Percentiles rank a stretch among this genome's conserved stretches.
These are phyloP conservation scores for Xylaria sp. DNA, from an alignment of 495 filamentous ascomycete genomes.

Conservation along the genomic window DNA sequence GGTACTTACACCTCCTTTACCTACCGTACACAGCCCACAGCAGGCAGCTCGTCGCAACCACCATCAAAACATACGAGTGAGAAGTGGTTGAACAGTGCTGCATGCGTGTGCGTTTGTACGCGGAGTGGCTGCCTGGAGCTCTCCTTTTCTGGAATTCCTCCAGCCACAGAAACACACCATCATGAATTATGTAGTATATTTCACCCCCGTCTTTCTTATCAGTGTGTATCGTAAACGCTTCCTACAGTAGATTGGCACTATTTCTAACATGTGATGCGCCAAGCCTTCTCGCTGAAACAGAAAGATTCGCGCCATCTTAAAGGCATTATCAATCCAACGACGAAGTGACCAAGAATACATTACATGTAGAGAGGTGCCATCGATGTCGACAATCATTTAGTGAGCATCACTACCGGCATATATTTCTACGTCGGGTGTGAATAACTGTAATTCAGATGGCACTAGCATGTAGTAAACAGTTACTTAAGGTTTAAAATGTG, in stretches of 20 bases:
- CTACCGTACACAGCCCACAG: not conserved
- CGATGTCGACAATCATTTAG: not conserved
- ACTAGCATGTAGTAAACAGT: not conserved
- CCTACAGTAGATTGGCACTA: not conserved
- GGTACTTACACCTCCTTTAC: not conserved
- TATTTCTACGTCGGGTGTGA: not conserved
- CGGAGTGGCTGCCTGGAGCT: constrained; percentile 6
- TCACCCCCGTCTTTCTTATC: constrained; percentile 10
- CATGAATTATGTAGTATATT: not conserved
- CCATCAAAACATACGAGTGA: constrained; percentile 3
- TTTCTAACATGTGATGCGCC: constrained; percentile 27
- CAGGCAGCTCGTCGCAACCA: constrained; percentile 7
- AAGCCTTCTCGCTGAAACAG: constrained; percentile 22
- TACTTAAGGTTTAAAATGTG: not conserved
- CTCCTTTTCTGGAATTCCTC: not conserved
- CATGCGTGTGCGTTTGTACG: not conserved
- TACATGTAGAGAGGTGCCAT: not conserved
- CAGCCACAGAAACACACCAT: not conserved
- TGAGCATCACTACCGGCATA: not conserved
- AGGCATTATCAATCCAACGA: not conserved
- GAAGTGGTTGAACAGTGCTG: not conserved
- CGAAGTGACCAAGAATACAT: not conserved
- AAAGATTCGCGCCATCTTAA: not conserved
- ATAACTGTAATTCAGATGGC: not conserved
- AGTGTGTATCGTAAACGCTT: not conserved